A percentile compares a stretch with the other conserved stretches of the same genome.
phyloP scores from a whole-genome alignment of 2,329 filamentous ascomycete species.

The Arthrobotrys musiformis region DNA sequence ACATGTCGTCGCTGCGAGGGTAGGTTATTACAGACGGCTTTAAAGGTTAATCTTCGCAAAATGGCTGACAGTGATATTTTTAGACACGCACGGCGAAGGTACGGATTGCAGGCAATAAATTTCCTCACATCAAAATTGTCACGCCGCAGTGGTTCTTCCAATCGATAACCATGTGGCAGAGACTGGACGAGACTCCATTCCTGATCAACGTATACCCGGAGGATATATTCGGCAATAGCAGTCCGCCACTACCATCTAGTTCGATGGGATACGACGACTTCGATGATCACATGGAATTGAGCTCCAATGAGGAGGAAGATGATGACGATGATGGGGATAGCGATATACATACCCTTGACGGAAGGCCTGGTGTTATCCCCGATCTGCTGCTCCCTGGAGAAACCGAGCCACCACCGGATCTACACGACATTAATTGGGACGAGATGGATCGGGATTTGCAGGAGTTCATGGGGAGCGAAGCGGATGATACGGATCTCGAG shows the following conservation, averaged over 20 bases:
- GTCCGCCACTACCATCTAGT: constrained; percentile 64
- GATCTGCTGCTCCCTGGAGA: constrained; percentile 59
- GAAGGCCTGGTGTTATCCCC: constrained; percentile 59
- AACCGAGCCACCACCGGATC: constrained; percentile 60
- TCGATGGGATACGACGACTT: constrained; percentile 59
- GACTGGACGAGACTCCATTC: constrained; percentile 80
- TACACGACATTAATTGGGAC: constrained; percentile 58
- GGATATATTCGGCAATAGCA: constrained; percentile 63
- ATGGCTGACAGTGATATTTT: constrained; percentile 65
- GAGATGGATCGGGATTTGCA: constrained; percentile 51
- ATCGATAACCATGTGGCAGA: constrained; percentile 84
- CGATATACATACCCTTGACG: constrained; percentile 50
- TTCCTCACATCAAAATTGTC: constrained; percentile 86
- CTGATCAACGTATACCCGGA: constrained; percentile 79
- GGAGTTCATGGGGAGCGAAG: constrained; percentile 53
- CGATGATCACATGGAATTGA: constrained; percentile 62
- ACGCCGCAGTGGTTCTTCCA: constrained; percentile 89
- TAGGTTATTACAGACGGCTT: constrained; percentile 63
- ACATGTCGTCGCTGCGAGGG: constrained; percentile 67
- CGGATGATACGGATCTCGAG: constrained; percentile 51
- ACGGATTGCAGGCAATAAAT: constrained; percentile 78
- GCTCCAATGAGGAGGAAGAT: constrained; percentile 64
- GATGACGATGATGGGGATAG: constrained; percentile 59
- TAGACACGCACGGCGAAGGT: constrained; percentile 88
- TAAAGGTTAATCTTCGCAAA: constrained; percentile 57